These are phyloP conservation scores for Neocallimastix lanati DNA, from an alignment of 192 early-diverging fungal genomes.

Conservation along the genomic window DNA sequence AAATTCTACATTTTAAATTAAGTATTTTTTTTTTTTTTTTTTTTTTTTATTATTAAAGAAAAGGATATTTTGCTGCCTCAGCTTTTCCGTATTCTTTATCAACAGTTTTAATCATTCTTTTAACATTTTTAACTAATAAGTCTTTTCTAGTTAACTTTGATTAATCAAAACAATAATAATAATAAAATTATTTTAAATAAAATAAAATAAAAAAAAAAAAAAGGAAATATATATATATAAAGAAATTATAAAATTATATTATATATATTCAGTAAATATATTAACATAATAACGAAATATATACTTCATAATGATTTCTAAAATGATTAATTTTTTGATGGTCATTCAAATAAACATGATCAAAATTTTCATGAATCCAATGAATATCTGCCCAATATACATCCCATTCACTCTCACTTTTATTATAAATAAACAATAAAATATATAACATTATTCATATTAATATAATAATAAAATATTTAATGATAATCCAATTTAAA, in stretches of 20 bases:
- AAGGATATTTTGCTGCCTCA: slow-evolving; percentile 18
- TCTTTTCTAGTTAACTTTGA: slow-evolving; percentile 38
- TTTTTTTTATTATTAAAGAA: background rate
- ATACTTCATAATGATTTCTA: slow-evolving; percentile 44
- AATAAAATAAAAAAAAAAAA: too few species aligned
- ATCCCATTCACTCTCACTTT: slow-evolving; percentile 38
- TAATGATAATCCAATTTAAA: too few species aligned
- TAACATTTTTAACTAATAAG: slow-evolving; percentile 45
- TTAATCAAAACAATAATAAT: too few species aligned
- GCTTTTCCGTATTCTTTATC: slow-evolving; percentile 34
- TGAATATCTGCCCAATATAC: slow-evolving; percentile 47
- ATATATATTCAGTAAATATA: too few species aligned
- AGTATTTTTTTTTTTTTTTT: too few species aligned
- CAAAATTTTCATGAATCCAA: slow-evolving; percentile 46
- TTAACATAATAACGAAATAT: background rate
- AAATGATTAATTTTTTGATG: slow-evolving; percentile 44
- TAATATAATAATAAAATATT: too few species aligned
- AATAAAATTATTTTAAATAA: too few species aligned
- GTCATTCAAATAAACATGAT: slow-evolving; percentile 39
- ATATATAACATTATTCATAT: too few species aligned
- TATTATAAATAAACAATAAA: too few species aligned
- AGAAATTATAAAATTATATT: too few species aligned
- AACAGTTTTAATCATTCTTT: slow-evolving; percentile 43
- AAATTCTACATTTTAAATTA: too few species aligned
- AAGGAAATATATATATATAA: background rate